phyloP scores from a whole-genome alignment of 1,284 basidiomycete genomes.

The Bjerkandera adusta region DNA sequence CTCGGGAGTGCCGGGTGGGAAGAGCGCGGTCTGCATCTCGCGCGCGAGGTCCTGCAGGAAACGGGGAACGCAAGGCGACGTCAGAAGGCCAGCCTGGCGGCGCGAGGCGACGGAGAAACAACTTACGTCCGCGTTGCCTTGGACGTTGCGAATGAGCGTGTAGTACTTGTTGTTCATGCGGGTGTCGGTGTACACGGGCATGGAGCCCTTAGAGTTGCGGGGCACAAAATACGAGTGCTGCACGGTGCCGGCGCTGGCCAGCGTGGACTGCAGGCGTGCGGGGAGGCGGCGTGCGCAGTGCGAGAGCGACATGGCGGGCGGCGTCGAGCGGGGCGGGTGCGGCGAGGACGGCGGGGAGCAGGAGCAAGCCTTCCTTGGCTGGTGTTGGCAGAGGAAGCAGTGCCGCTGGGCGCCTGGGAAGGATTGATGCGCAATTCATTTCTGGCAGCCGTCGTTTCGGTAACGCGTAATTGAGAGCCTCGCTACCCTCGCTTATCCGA shows the following conservation, averaged over 20 bases:
- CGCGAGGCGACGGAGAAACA: not conserved
- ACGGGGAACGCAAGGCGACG: slow-evolving; percentile 3
- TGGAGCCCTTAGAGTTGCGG: slow-evolving; percentile 59
- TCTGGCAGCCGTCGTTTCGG: slow-evolving; percentile 18
- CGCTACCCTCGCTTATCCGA: slow-evolving; percentile 21
- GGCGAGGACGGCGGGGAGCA: not conserved
- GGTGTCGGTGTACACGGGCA: slow-evolving; percentile 73
- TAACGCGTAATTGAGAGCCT: slow-evolving; percentile 16
- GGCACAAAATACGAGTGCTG: slow-evolving; percentile 54
- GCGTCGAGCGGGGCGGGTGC: not conserved
- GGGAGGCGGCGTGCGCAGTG: not conserved
- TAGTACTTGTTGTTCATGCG: slow-evolving; percentile 61
- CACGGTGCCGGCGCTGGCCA: slow-evolving; percentile 10
- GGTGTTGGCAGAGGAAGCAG: slow-evolving; percentile 6
- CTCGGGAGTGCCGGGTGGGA: slow-evolving; percentile 42
- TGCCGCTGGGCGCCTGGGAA: slow-evolving; percentile 5
- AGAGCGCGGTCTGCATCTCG: slow-evolving; percentile 48
- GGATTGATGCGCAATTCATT: slow-evolving; percentile 8
- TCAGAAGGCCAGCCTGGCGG: not conserved
- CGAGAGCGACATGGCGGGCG: no score
- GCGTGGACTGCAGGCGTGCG: slow-evolving; percentile 11
- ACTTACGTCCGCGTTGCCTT: slow-evolving; percentile 42
- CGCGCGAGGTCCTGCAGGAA: slow-evolving; percentile 46
- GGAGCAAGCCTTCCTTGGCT: not conserved
- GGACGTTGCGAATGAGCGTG: slow-evolving; percentile 45